Conservation (phyloP, 2,329 filamentous ascomycete genomes). For the Myotisia sp. region DNA sequence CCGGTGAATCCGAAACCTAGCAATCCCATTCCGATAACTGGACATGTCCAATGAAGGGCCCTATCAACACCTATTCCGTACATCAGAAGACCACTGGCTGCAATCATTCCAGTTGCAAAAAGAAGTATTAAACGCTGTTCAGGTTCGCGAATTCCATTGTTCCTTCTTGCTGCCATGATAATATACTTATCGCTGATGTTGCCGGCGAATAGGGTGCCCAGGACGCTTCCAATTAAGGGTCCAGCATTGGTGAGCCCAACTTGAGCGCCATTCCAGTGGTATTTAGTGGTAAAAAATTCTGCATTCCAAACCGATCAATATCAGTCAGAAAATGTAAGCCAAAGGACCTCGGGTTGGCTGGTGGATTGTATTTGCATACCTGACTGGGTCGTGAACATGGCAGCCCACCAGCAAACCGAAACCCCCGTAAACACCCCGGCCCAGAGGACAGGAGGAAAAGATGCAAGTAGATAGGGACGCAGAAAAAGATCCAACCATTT, state of each 20-base stretch:
- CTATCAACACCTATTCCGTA: slow-evolving; percentile 17
- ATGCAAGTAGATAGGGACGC: neutral
- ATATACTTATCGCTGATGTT: slow-evolving; percentile 12
- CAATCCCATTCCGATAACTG: slow-evolving; percentile 18
- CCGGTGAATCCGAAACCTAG: slow-evolving; percentile 15
- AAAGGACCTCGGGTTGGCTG: too few relatives aligned
- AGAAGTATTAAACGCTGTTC: slow-evolving; percentile 23
- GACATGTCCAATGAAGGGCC: slow-evolving; percentile 15
- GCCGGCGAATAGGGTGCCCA: slow-evolving; percentile 7
- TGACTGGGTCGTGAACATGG: neutral
- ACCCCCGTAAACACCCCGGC: neutral
- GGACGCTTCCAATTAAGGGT: slow-evolving; percentile 13
- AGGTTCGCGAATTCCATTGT: slow-evolving; percentile 26
- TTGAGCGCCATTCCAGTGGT: neutral
- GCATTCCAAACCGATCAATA: neutral
- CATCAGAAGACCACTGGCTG: slow-evolving; percentile 13
- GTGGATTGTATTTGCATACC: neutral
- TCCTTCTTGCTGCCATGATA: slow-evolving; percentile 25
- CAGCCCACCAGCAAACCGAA: neutral
- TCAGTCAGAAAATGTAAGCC: neutral
- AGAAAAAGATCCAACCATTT: neutral
- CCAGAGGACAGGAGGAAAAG: neutral
- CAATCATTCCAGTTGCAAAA: slow-evolving; percentile 13
- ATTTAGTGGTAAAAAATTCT: neutral
- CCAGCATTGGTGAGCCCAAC: slow-evolving; percentile 15